Evolutionary conservation across 1,139 yeast genomes (phyloP).

Genomic region (Blastobotrys serpentis): DNA sequence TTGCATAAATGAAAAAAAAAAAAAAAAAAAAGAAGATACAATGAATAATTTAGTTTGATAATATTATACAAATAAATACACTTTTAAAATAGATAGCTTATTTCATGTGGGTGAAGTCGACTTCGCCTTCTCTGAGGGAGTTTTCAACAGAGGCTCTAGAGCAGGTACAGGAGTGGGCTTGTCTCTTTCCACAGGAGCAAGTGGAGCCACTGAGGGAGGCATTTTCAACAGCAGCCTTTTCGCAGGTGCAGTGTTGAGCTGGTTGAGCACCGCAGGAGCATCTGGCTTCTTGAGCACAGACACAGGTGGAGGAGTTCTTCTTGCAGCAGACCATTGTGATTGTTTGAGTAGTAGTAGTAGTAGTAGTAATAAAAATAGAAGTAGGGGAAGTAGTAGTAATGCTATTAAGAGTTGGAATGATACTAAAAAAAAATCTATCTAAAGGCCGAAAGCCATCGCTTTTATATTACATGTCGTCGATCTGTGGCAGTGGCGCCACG

Average conservation of each 20-base stretch:
- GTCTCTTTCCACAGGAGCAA: constrained; percentile 45
- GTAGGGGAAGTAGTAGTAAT: neutral
- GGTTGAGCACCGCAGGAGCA: constrained; percentile 46
- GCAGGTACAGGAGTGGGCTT: constrained; percentile 42
- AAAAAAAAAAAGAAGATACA: too few relatives aligned
- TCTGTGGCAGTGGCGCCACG: neutral
- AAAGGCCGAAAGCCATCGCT: neutral
- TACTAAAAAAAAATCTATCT: neutral
- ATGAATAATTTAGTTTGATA: too few relatives aligned
- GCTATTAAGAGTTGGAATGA: neutral
- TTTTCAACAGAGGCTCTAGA: constrained; percentile 36
- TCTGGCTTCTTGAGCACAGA: constrained; percentile 43
- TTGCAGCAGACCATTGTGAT: constrained; percentile 39
- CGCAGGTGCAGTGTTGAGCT: constrained; percentile 43
- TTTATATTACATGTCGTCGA: neutral
- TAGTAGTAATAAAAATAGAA: neutral
- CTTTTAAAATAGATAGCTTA: constrained; percentile 21
- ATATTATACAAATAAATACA: neutral
- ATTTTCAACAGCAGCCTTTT: constrained; percentile 39
- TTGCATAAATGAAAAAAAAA: too few relatives aligned
- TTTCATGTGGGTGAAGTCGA: constrained; percentile 42
- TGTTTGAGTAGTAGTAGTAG: neutral
- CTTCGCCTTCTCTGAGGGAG: constrained; percentile 42
- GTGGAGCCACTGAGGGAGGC: constrained; percentile 31
- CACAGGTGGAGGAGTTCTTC: constrained; percentile 34